Evolutionary conservation across 2,329 filamentous ascomycete species (phyloP).

Genomic region (Fusarium cicatricum): DNA sequence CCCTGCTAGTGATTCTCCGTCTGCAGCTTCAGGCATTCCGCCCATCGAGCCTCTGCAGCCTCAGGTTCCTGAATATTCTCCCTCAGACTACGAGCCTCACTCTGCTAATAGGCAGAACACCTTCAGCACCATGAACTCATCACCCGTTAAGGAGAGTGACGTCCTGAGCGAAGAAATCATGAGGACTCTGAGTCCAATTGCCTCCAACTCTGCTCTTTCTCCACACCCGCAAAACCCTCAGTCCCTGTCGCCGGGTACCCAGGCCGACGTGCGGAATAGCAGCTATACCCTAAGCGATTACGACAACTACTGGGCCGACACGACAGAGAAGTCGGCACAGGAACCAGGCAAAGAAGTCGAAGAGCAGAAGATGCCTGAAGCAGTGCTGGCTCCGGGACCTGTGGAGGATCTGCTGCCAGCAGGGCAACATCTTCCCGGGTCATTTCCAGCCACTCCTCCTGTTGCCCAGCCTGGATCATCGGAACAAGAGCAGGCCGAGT

Average conservation of each 20-base stretch:
- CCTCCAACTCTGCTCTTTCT: slow-evolving; percentile 28
- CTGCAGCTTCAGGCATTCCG: slow-evolving; percentile 43
- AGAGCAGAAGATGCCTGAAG: slow-evolving; percentile 10
- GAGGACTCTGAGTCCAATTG: slow-evolving; percentile 67
- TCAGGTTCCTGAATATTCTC: slow-evolving; percentile 46
- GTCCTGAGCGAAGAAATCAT: slow-evolving; percentile 78
- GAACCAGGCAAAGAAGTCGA: slow-evolving; percentile 5
- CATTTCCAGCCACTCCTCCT: slow-evolving; percentile 4
- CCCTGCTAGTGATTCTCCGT: slow-evolving; percentile 5
- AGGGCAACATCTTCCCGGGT: not conserved
- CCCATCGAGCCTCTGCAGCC: slow-evolving; percentile 58
- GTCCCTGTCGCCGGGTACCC: slow-evolving; percentile 27
- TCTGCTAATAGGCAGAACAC: slow-evolving; percentile 54
- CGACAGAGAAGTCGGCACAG: slow-evolving; percentile 26
- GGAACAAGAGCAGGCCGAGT: slow-evolving; percentile 8
- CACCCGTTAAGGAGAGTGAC: slow-evolving; percentile 74
- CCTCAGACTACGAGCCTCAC: slow-evolving; percentile 48
- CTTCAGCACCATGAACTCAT: slow-evolving; percentile 58
- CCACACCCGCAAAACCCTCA: slow-evolving; percentile 26
- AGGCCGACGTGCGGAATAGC: slow-evolving; percentile 57
- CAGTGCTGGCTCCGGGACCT: not conserved
- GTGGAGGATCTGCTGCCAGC: slow-evolving; percentile 5
- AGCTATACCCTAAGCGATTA: slow-evolving; percentile 72
- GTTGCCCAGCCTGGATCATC: slow-evolving; percentile 8
- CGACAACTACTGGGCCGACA: slow-evolving; percentile 70